phyloP scores from a whole-genome alignment of 352 stramenopile species.

The Pythium scleroteichum region DNA sequence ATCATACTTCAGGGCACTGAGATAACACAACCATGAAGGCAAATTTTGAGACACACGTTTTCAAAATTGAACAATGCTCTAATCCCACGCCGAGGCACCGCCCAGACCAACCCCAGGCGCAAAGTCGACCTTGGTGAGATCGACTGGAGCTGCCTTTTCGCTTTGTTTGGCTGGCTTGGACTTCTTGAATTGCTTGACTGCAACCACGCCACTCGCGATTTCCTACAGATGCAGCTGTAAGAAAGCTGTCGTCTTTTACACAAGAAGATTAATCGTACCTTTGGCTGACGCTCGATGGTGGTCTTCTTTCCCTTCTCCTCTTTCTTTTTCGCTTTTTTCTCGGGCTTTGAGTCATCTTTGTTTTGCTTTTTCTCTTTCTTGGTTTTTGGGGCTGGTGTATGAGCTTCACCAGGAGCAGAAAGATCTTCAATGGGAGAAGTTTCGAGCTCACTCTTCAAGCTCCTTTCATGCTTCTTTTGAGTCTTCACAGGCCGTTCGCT shows the following conservation, averaged over 20 bases:
- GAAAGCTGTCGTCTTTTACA: too few species aligned
- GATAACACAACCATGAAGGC: not conserved
- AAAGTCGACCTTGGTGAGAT: constrained; percentile 65
- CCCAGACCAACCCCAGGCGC: constrained; percentile 66
- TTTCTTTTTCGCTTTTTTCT: constrained; percentile 18
- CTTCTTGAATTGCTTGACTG: constrained; percentile 82
- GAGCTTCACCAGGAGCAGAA: too few species aligned
- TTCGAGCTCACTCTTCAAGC: constrained; percentile 19
- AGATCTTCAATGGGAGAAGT: too few species aligned
- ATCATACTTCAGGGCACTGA: constrained; percentile 19
- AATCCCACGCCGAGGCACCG: constrained; percentile 76
- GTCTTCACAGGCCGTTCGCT: constrained; percentile 23
- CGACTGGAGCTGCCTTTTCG: constrained; percentile 29
- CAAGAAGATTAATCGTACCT: constrained; percentile 28
- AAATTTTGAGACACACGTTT: too few species aligned
- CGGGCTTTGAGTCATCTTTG: constrained; percentile 16
- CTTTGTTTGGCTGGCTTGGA: constrained; percentile 40
- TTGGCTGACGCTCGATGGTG: constrained; percentile 45
- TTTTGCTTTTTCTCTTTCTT: constrained; percentile 22
- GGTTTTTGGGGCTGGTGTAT: constrained; percentile 9
- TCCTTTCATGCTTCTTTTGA: constrained; percentile 30
- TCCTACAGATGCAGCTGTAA: constrained; percentile 34
- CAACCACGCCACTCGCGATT: constrained; percentile 69
- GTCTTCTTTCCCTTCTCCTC: constrained; percentile 21
- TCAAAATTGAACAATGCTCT: constrained; percentile 17